Conservation (phyloP, 345 rosid species). For the Linum trigynum region DNA sequence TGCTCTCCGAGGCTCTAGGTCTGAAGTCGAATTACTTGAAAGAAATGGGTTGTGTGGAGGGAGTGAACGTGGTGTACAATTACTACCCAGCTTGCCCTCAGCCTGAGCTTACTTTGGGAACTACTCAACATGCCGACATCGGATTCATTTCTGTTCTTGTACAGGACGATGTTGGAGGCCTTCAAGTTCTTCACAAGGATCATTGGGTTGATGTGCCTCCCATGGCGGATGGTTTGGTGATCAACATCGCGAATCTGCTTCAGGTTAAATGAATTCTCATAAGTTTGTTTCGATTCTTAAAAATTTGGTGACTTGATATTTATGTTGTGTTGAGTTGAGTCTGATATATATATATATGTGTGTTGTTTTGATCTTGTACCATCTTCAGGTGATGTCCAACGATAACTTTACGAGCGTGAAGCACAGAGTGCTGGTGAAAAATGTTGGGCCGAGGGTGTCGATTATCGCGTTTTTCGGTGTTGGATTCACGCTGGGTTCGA, state of each 20-base stretch:
- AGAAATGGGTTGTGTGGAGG: conserved; percentile 18
- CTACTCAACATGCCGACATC: conserved; percentile 9
- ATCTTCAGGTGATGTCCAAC: conserved; percentile 37
- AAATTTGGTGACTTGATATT: neutral
- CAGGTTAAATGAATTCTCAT: conserved; percentile 2
- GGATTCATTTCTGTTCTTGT: conserved; percentile 12
- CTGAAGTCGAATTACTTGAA: conserved; percentile 14
- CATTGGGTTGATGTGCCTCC: conserved; percentile 21
- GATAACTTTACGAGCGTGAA: conserved; percentile 35
- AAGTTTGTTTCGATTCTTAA: neutral
- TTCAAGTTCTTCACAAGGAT: conserved; percentile 14
- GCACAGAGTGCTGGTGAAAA: conserved; percentile 38
- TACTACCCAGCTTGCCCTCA: conserved; percentile 28
- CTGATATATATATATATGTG: too few species aligned
- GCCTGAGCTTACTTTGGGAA: conserved; percentile 15
- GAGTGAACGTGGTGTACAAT: conserved; percentile 15
- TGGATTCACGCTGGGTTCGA: neutral
- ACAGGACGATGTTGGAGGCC: conserved; percentile 19
- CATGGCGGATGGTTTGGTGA: conserved; percentile 9
- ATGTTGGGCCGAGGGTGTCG: conserved; percentile 36
- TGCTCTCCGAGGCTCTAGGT: conserved; percentile 24
- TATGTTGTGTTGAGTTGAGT: neutral
- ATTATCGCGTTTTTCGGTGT: conserved; percentile 32
- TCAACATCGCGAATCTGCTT: conserved; percentile 15
- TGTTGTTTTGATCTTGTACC: conserved; percentile 5